Conservation (phyloP, 352 stramenopile species). For the Phytopythium boreale region DNA sequence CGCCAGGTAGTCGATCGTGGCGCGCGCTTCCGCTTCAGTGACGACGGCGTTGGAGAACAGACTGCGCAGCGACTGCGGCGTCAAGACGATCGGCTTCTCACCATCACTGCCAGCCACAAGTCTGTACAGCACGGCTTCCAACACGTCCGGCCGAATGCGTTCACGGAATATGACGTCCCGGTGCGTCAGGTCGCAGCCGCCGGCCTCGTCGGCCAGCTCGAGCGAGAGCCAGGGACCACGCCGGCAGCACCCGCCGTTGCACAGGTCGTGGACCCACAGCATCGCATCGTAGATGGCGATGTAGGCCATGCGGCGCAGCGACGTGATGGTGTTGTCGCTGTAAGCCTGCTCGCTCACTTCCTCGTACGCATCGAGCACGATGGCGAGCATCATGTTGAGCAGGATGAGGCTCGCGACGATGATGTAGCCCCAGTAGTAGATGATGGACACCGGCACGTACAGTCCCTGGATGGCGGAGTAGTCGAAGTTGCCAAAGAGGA, state of each 20-base stretch:
- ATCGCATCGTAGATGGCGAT: constrained; percentile 24
- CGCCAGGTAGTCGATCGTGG: constrained; percentile 19
- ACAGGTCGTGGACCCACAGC: constrained; percentile 8
- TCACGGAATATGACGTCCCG: constrained; percentile 18
- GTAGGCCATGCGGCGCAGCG: constrained; percentile 17
- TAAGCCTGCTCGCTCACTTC: constrained; percentile 36
- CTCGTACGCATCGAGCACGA: constrained; percentile 59
- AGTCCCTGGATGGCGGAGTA: constrained; percentile 40
- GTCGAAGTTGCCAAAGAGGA: constrained; percentile 69
- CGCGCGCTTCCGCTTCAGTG: constrained; percentile 11
- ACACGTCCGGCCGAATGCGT: constrained; percentile 17
- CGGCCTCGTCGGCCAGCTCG: constrained; percentile 3
- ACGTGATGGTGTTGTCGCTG: constrained; percentile 23
- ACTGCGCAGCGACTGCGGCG: constrained; percentile 8
- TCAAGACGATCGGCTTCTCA: constrained; percentile 13
- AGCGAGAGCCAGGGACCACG: constrained; percentile 3
- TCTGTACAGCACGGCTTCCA: constrained; percentile 13
- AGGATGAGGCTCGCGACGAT: constrained; percentile 59
- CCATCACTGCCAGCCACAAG: constrained; percentile 5
- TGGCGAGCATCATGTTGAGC: constrained; percentile 75
- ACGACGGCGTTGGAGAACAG: constrained; percentile 17
- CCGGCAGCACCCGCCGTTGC: constrained; percentile 9
- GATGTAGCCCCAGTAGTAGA: constrained; percentile 73
- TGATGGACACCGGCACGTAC: constrained; percentile 35
- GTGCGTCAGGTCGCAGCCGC: constrained; percentile 5